phyloP scores from a whole-genome alignment of 2,329 filamentous ascomycete species.

The Penicillium fuscoglaucum region DNA sequence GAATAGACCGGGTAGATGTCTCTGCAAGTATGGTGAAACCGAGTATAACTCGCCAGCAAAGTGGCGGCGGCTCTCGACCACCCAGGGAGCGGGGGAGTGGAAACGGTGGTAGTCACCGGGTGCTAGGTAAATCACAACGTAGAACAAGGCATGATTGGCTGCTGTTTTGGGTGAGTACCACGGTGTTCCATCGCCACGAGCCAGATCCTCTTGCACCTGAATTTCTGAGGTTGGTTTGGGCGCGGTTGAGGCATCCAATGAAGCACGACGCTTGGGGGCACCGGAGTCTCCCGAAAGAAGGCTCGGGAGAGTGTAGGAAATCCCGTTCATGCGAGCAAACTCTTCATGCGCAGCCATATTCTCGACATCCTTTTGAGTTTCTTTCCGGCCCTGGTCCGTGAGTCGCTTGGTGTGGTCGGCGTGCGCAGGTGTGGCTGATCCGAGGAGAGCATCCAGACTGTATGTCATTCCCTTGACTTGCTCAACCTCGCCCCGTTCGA shows the following conservation, averaged over 20 bases:
- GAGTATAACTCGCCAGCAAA: constrained; percentile 96
- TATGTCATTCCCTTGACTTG: constrained; percentile 99
- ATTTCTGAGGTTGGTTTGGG: constrained; percentile 72
- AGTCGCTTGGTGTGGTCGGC: constrained; percentile 42
- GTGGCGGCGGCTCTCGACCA: constrained; percentile 90
- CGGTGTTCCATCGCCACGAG: constrained; percentile 61
- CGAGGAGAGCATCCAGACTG: constrained; percentile 87
- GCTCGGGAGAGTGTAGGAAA: constrained; percentile 87
- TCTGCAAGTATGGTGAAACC: constrained; percentile 91
- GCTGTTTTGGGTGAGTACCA: constrained; percentile 69
- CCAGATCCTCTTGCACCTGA: constrained; percentile 81
- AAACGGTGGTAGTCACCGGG: constrained; percentile 98
- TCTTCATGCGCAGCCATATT: constrained; percentile 80
- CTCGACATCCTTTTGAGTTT: constrained; percentile 53
- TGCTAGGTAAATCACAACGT: constrained; percentile 91
- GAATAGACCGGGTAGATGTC: constrained; percentile 89
- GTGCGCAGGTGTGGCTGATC: constrained; percentile 54
- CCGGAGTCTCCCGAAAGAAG: constrained; percentile 70
- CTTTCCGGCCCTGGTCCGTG: constrained; percentile 34
- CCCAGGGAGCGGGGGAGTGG: constrained; percentile 93
- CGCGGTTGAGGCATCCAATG: constrained; percentile 71
- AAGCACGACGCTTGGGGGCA: constrained; percentile 50
- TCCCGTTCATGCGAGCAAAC: constrained; percentile 91
- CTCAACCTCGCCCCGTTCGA: constrained; percentile 91
- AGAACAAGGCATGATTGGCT: constrained; percentile 73